Percentiles rank a stretch among this genome's conserved stretches.
Evolutionary conservation across 495 filamentous ascomycete genomes (phyloP).

Genomic region (Penicillium taxi): DNA sequence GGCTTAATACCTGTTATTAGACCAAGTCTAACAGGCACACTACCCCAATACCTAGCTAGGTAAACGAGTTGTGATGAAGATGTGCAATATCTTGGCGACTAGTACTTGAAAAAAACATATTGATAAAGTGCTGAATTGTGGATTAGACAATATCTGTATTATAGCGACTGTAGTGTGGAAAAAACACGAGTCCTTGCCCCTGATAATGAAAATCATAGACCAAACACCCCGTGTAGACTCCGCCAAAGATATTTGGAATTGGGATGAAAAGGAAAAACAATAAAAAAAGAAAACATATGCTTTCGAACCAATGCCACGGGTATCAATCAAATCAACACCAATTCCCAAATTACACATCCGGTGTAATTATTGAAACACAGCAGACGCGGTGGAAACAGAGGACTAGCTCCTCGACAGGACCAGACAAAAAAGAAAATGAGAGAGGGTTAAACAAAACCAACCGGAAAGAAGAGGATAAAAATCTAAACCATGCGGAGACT

Average conservation of each 20-base stretch:
- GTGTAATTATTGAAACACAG: conserved; percentile 9
- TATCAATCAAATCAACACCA: conserved; percentile 24
- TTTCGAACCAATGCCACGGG: conserved; percentile 20
- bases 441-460: background rate
- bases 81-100: too few species aligned
- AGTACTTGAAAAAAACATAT: too few species aligned
- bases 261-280: conserved; percentile 2
- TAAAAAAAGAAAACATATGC: conserved; percentile 6
- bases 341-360: conserved; percentile 12
- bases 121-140: conserved; percentile 35
- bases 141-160: conserved; percentile 21
- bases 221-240: too few species aligned
- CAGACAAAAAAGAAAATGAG: background rate
- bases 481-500: conserved; percentile 15
- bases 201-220: conserved; percentile 1
- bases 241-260: too few species aligned
- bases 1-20: too few species aligned
- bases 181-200: conserved; percentile 1
- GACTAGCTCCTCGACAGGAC: conserved; percentile 6
- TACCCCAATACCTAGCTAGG: too few species aligned
- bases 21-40: too few species aligned
- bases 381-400: conserved; percentile 13
- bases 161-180: conserved; percentile 18
- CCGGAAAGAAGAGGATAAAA: conserved; percentile 5
- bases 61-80: too few species aligned